These are phyloP conservation scores for Clarkia xantiana DNA, from an alignment of 345 rosid genomes.

Conservation along the genomic window DNA sequence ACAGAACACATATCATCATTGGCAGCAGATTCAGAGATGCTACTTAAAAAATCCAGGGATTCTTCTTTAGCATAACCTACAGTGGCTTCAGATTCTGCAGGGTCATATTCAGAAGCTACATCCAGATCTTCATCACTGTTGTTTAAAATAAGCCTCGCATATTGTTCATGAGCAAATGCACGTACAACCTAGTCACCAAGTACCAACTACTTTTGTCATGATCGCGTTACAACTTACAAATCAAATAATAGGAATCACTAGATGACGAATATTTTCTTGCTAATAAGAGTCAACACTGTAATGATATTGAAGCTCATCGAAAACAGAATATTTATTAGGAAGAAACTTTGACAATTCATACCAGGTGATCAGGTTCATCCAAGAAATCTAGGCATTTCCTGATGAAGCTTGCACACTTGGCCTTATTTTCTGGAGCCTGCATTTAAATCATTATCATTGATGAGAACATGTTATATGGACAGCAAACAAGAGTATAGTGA, in stretches of 20 bases:
- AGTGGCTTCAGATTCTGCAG: constrained; percentile 37
- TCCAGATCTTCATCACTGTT: constrained; percentile 50
- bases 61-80: constrained; percentile 45
- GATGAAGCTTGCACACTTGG: constrained; percentile 71
- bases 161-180: constrained; percentile 89
- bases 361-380: constrained; percentile 81
- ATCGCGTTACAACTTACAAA: constrained; percentile 5
- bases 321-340: background rate
- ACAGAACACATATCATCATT: constrained; percentile 18
- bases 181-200: constrained; percentile 59
- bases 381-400: constrained; percentile 68
- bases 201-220: constrained; percentile 10
- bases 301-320: too few species aligned
- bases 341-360: constrained; percentile 17
- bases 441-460: constrained; percentile 11
- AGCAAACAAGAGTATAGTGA: constrained; percentile 6
- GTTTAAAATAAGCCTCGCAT: constrained; percentile 77
- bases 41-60: constrained; percentile 25
- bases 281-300: too few species aligned
- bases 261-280: too few species aligned
- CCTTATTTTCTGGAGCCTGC: constrained; percentile 56
- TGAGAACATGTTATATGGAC: constrained; percentile 1
- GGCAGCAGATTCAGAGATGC: constrained; percentile 22
- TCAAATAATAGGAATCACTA: too few species aligned
- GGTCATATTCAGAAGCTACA: constrained; percentile 40